Conservation (phyloP, 2,329 filamentous ascomycete species). For the Colletotrichum trifolii region DNA sequence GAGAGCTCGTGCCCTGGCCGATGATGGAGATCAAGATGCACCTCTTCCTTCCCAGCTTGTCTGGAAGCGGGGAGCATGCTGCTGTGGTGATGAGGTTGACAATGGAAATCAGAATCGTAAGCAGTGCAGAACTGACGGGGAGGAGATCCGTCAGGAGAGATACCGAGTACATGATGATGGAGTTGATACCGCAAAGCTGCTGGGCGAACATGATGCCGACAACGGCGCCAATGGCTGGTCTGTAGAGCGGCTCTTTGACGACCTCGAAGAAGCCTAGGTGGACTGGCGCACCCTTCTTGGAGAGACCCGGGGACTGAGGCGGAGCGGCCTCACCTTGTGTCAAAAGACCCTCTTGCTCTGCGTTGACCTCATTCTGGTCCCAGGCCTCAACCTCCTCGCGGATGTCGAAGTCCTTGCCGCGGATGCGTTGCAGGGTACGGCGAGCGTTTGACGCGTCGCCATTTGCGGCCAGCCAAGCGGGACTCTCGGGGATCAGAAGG, state of each 20-base stretch:
- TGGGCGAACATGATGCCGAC: constrained; percentile 93
- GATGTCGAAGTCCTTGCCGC: constrained; percentile 76
- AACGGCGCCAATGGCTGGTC: constrained; percentile 82
- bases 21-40: constrained; percentile 85
- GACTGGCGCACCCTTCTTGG: constrained; percentile 39
- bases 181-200: constrained; percentile 95
- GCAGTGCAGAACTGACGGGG: constrained; percentile 80
- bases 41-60: constrained; percentile 87
- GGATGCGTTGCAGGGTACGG: constrained; percentile 77
- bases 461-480: constrained; percentile 83
- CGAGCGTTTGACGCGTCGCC: constrained; percentile 71
- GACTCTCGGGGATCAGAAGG: constrained; percentile 85
- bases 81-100: constrained; percentile 89
- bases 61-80: constrained; percentile 84
- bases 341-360: constrained; percentile 80
- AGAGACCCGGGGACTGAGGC: constrained; percentile 39
- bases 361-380: constrained; percentile 55
- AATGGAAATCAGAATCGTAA: constrained; percentile 88
- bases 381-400: constrained; percentile 76
- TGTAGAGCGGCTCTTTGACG: constrained; percentile 73
- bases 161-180: constrained; percentile 98
- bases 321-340: constrained; percentile 42
- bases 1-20: constrained; percentile 84
- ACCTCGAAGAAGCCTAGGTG: constrained; percentile 74
- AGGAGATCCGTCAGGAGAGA: constrained; percentile 85